Conservation (phyloP, 768 basidiomycete genomes). For the Russula brevipes region DNA sequence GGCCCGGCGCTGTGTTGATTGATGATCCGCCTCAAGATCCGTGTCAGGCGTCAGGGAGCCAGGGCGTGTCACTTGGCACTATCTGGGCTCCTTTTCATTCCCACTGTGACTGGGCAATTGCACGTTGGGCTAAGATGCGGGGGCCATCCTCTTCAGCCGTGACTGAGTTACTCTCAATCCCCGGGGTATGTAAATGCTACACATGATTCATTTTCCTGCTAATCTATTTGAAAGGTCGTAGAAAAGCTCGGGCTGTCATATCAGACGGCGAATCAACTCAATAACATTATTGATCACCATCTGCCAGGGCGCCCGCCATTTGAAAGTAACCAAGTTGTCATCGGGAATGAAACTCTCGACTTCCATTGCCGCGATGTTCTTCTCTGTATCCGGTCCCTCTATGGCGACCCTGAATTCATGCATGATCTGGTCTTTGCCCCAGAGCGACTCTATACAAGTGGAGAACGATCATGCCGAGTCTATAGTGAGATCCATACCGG, state of each 20-base stretch:
- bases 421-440: background rate
- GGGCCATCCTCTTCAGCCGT: background rate
- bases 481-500: background rate
- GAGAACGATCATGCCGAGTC: background rate
- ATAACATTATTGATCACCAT: background rate
- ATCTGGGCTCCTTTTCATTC: background rate
- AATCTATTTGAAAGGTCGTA: background rate
- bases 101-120: background rate
- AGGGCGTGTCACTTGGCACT: too few species aligned
- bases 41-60: too few species aligned
- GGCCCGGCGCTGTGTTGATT: too few species aligned
- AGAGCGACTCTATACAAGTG: too few species aligned
- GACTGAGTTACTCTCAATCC: background rate
- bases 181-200: background rate
- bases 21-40: too few species aligned
- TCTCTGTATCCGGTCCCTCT: background rate
- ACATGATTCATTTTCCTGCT: background rate
- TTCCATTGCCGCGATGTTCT: background rate
- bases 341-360: background rate
- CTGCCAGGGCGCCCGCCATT: background rate
- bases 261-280: background rate
- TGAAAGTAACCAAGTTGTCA: too few species aligned
- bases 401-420: background rate
- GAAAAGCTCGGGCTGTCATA: background rate
- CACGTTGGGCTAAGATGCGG: background rate